These are phyloP conservation scores for Leptodontidium sp. DNA, from an alignment of 2,329 filamentous ascomycete genomes.

Conservation along the genomic window DNA sequence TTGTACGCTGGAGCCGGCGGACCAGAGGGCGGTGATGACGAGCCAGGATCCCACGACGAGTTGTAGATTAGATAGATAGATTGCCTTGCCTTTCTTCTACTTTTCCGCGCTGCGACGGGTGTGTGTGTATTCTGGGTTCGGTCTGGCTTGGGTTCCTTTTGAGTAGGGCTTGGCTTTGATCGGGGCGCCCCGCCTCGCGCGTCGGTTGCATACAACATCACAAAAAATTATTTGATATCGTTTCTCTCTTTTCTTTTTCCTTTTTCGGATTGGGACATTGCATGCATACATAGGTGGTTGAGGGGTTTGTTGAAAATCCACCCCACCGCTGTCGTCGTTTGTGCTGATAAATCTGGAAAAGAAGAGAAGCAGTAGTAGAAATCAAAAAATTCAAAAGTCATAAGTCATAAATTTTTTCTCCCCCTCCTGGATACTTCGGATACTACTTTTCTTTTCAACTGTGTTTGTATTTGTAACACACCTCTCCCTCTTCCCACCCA, in stretches of 20 bases:
- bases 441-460: too few species aligned
- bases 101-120: background rate
- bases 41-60: constrained; percentile 76
- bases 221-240: background rate
- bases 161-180: background rate
- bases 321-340: background rate
- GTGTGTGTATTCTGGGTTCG: background rate
- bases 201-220: background rate
- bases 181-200: background rate
- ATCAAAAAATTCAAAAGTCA: background rate
- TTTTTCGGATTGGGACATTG: background rate
- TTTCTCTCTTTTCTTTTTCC: background rate
- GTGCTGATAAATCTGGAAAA: background rate
- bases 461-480: too few species aligned
- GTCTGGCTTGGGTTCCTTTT: background rate
- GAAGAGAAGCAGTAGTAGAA: background rate
- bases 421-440: too few species aligned
- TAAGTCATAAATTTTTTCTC: background rate
- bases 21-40: constrained; percentile 73
- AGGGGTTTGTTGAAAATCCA: background rate
- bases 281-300: background rate
- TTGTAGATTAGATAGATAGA: constrained; percentile 62
- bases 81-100: background rate
- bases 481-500: too few species aligned
- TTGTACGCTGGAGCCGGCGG: constrained; percentile 77